These are phyloP conservation scores for Hyphodiscus sp. DNA, from an alignment of 2,329 filamentous ascomycete species.

Conservation along the genomic window DNA sequence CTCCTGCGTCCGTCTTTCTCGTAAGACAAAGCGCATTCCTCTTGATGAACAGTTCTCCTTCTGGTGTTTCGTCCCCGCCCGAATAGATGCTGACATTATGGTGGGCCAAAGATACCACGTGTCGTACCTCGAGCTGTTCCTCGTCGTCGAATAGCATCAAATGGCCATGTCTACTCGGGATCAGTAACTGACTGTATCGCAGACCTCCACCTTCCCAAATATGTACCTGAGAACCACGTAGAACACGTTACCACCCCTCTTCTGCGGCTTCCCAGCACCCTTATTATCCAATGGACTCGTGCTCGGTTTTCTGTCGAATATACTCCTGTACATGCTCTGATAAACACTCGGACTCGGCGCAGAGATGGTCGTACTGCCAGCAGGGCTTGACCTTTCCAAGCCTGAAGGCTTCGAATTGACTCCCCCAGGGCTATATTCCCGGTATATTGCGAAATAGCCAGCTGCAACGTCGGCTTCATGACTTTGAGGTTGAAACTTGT, in stretches of 20 bases:
- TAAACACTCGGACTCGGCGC: conserved; percentile 89
- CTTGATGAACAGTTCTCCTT: conserved; percentile 95
- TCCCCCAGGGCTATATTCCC: conserved; percentile 86
- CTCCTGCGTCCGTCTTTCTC: conserved; percentile 51
- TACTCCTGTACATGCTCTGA: conserved; percentile 94
- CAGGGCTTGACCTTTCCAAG: conserved; percentile 72
- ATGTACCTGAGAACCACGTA: conserved; percentile 78
- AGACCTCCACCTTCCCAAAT: conserved; percentile 3
- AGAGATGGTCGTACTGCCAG: conserved; percentile 66
- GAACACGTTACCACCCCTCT: conserved; percentile 77
- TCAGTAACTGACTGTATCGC: conserved; percentile 9
- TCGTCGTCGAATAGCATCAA: conserved; percentile 97
- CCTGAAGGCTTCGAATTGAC: conserved; percentile 77
- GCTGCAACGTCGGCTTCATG: conserved; percentile 74
- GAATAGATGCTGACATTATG: conserved; percentile 81
- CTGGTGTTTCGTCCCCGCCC: conserved; percentile 70
- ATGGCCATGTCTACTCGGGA: conserved; percentile 67
- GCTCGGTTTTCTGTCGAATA: conserved; percentile 74
- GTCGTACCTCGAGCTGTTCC: conserved; percentile 89
- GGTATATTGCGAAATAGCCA: conserved; percentile 90
- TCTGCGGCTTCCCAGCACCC: conserved; percentile 31
- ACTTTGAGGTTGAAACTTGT: conserved; percentile 50
- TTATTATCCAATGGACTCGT: conserved; percentile 30
- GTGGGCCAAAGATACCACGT: conserved; percentile 88
- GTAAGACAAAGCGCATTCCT: conserved; percentile 79